These are phyloP conservation scores for Bipolaris victoriae DNA, from an alignment of 2,329 filamentous ascomycete genomes.

Conservation along the genomic window DNA sequence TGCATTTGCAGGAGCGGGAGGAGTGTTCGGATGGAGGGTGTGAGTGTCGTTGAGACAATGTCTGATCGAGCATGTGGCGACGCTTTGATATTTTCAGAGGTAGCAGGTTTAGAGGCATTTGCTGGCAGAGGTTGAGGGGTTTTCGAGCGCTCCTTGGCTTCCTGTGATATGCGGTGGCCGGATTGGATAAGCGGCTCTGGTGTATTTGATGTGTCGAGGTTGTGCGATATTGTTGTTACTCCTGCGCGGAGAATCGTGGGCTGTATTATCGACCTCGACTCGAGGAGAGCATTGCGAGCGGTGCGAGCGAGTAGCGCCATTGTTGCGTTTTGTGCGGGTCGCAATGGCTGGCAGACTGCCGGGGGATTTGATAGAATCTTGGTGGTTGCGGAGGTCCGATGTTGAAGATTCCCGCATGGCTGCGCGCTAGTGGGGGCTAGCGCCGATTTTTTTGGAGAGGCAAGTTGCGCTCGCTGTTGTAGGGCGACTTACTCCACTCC, in stretches of 20 bases:
- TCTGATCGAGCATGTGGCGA: slow-evolving; percentile 32
- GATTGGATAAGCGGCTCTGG: slow-evolving; percentile 56
- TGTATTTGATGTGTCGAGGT: slow-evolving; percentile 46
- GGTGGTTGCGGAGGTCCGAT: slow-evolving; percentile 26
- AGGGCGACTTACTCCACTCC: slow-evolving; percentile 16
- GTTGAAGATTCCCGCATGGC: slow-evolving; percentile 20
- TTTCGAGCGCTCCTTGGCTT: slow-evolving; percentile 31
- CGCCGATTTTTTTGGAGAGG: slow-evolving; percentile 31
- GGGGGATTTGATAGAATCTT: slow-evolving; percentile 9
- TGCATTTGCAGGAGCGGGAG: slow-evolving; percentile 76
- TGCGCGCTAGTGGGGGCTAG: slow-evolving; percentile 25
- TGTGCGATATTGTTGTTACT: slow-evolving; percentile 52
- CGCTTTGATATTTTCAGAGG: slow-evolving; percentile 24
- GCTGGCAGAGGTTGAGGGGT: slow-evolving; percentile 23
- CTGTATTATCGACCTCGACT: slow-evolving; percentile 61
- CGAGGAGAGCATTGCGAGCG: slow-evolving; percentile 67
- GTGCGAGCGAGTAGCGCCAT: slow-evolving; percentile 57
- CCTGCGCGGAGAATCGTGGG: slow-evolving; percentile 59
- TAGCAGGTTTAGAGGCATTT: slow-evolving; percentile 19
- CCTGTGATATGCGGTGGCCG: slow-evolving; percentile 47
- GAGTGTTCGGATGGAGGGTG: slow-evolving; percentile 64
- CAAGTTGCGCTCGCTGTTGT: slow-evolving; percentile 24
- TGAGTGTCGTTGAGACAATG: slow-evolving; percentile 50
- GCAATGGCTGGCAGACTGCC: slow-evolving; percentile 25
- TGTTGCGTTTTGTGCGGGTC: slow-evolving; percentile 11